Conservation (phyloP, 768 basidiomycete genomes). For the Boletus tylopilopsis region DNA sequence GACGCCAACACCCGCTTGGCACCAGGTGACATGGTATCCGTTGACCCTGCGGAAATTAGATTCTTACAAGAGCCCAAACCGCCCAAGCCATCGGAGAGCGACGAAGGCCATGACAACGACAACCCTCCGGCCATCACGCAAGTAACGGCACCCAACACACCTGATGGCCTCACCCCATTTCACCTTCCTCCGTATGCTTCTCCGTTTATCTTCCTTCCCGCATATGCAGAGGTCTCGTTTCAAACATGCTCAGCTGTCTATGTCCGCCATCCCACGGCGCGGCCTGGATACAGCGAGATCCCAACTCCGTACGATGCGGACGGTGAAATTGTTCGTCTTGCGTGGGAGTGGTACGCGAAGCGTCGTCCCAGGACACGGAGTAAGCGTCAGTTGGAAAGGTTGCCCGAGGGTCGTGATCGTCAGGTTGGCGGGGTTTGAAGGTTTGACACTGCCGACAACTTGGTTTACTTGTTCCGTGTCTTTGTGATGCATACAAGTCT, state of each 20-base stretch:
- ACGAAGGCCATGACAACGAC: background rate
- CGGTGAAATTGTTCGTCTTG: slow-evolving; percentile 84
- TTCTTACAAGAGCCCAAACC: slow-evolving; percentile 51
- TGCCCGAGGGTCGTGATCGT: slow-evolving; percentile 61
- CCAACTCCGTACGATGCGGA: slow-evolving; percentile 96
- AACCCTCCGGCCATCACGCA: background rate
- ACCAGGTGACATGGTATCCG: slow-evolving; percentile 92
- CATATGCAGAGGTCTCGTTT: slow-evolving; percentile 85
- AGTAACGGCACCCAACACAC: background rate
- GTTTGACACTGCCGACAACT: slow-evolving; percentile 1
- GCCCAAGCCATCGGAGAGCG: slow-evolving; percentile 10
- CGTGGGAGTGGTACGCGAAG: slow-evolving; percentile 95
- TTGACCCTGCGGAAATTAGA: slow-evolving; percentile 75
- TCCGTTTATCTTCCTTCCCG: slow-evolving; percentile 91
- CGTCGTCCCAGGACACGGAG: slow-evolving; percentile 65
- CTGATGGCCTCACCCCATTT: slow-evolving; percentile 61
- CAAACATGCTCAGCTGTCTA: slow-evolving; percentile 88
- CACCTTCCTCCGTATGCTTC: slow-evolving; percentile 82
- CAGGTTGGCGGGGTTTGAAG: slow-evolving; percentile 22
- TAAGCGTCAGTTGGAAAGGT: slow-evolving; percentile 54
- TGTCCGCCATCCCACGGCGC: slow-evolving; percentile 92
- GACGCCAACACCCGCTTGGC: slow-evolving; percentile 85
- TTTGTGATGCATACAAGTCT: slow-evolving; percentile 3
- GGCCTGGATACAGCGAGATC: slow-evolving; percentile 94
- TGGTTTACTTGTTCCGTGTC: background rate